Conservation (phyloP, 352 stramenopile species). For the Pythium coloratum region DNA sequence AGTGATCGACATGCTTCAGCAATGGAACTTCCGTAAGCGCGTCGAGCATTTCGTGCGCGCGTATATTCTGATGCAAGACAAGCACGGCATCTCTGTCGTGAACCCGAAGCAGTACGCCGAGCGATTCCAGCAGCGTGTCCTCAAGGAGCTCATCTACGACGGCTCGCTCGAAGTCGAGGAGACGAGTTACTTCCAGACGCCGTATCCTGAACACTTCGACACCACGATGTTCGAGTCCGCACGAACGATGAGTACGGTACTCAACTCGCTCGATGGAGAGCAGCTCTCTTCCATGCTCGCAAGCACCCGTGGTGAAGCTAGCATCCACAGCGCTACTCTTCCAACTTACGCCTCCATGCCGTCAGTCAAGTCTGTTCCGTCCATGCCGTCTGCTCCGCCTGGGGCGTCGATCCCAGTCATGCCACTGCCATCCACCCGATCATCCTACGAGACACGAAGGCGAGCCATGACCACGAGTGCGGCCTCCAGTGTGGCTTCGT, state of each 20-base stretch:
- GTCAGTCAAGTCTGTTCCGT: conserved; percentile 8
- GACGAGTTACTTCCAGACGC: conserved; percentile 38
- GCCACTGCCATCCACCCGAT: conserved; percentile 18
- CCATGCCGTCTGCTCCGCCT: neutral
- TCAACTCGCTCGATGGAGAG: conserved; percentile 48
- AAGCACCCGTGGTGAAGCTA: conserved; percentile 2
- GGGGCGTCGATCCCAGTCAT: conserved; percentile 16
- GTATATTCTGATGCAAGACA: conserved; percentile 71
- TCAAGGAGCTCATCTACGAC: conserved; percentile 77
- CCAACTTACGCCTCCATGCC: conserved; percentile 4
- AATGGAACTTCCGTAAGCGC: conserved; percentile 93
- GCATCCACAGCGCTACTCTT: conserved; percentile 1
- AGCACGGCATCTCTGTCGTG: conserved; percentile 69
- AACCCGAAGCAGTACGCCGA: conserved; percentile 74
- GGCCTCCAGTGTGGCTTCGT: neutral
- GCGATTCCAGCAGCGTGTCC: conserved; percentile 73
- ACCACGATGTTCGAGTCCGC: conserved; percentile 43
- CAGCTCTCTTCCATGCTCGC: conserved; percentile 6
- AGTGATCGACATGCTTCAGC: conserved; percentile 95
- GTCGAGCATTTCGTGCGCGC: conserved; percentile 84
- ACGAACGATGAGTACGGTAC: conserved; percentile 46
- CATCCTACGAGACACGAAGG: conserved; percentile 13
- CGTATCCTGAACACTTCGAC: conserved; percentile 39
- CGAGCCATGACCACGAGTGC: conserved; percentile 14
- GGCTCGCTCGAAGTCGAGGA: conserved; percentile 35